Evolutionary conservation across 1,284 basidiomycete species (phyloP), one percentile per base, ranked within the genome.

Genomic region (Fistulinella staudtii): DNA sequence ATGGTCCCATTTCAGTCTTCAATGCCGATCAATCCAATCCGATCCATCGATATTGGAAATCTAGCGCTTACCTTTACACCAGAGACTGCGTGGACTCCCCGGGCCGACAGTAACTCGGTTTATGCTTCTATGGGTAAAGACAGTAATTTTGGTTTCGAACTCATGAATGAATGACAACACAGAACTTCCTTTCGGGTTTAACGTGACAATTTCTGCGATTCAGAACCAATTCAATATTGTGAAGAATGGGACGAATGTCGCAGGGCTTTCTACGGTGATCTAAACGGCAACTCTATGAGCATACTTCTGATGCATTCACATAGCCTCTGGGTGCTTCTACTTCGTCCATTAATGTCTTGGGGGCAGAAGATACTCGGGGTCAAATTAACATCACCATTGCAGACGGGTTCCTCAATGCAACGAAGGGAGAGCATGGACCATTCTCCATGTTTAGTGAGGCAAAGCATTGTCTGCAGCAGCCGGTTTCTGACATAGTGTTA

Each of bases 151-250:
- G 7, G 40, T 22, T 8, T 15, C 31, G 25, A 40, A 18, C 21
- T 55, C 6, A 41, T 4, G 18, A 40, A 36, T 28, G 13, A 29
- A 2, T 39, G 42, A 34, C 21, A 20, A 34, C 42, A 25, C 50
- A 82, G 82, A 73, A 47, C 65, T 90, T 42, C 88, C 87, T 23
- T 90, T 90, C 53, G 88, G 87, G n/a, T 89, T 90, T 65, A 67
- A 69, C 21, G 41, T 89, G 11, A 66, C 70, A n/a, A 80, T 90
- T 42, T 73, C 73, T 23, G 62, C 80, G 53, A 86, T 89, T 24
- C 67, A 77, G 58, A 89, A 89, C 60, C 68, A 71, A 45, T 83
- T 85, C 61, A 79, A 74, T 35, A 81, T 83, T 54, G 71, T 75
- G 28, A 76, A 65, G 55, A 74, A 78, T 50, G 73, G 72, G 20